Conservation (phyloP, 352 stramenopile species). For the Thalassiosira mediterranea region DNA sequence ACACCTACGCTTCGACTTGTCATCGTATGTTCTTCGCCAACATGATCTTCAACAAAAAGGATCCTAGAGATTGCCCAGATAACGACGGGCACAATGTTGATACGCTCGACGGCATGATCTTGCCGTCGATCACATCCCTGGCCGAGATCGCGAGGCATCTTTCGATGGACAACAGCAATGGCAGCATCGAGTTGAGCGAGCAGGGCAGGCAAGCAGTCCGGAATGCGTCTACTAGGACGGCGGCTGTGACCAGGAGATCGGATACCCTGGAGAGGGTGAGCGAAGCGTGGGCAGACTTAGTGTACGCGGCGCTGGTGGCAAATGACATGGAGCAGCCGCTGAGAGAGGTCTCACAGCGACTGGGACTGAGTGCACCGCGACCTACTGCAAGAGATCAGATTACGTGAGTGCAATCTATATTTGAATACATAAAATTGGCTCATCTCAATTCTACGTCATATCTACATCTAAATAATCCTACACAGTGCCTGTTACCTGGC, state of each 20-base stretch:
- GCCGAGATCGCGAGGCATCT: constrained; percentile 28
- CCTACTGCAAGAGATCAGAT: constrained; percentile 62
- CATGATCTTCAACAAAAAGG: constrained; percentile 56
- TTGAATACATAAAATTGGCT: too few relatives aligned
- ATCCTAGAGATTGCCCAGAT: constrained; percentile 81
- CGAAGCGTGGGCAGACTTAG: constrained; percentile 62
- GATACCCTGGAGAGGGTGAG: constrained; percentile 55
- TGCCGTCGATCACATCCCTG: constrained; percentile 69
- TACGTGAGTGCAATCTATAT: too few relatives aligned
- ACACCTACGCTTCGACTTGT: constrained; percentile 86
- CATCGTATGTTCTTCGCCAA: constrained; percentile 90
- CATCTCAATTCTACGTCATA: too few relatives aligned
- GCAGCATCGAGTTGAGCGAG: constrained; percentile 9
- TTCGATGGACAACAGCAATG: not conserved
- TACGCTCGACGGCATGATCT: constrained; percentile 82
- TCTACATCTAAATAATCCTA: too few relatives aligned
- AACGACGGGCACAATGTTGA: constrained; percentile 88
- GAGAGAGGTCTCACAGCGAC: constrained; percentile 4
- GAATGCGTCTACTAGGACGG: constrained; percentile 39
- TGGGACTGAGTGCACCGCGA: constrained; percentile 34
- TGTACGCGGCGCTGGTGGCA: constrained; percentile 55
- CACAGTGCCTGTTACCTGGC: constrained; percentile 85
- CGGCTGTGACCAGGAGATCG: constrained; percentile 66
- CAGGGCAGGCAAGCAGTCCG: too few relatives aligned
- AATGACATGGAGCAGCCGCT: constrained; percentile 34